phyloP scores from a whole-genome alignment of 495 filamentous ascomycete species.

The Trichoderma reesei region DNA sequence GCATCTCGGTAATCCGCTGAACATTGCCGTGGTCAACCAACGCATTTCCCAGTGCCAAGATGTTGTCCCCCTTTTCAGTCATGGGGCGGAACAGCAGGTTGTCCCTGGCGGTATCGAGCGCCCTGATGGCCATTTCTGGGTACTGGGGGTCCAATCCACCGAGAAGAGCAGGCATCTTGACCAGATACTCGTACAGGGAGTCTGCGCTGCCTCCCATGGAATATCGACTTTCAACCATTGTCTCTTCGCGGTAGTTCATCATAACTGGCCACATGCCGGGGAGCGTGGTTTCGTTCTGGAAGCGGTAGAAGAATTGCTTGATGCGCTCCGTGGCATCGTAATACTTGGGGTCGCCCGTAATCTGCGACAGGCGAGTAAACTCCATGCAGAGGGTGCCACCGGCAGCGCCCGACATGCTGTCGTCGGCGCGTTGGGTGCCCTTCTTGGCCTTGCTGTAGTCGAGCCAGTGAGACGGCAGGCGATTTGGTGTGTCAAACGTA shows the following conservation, averaged over 20 bases:
- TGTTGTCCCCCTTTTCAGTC: constrained; percentile 46
- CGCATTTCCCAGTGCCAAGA: constrained; percentile 48
- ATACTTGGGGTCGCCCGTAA: constrained; percentile 72
- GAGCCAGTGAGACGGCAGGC: constrained; percentile 72
- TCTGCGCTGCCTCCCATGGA: constrained; percentile 66
- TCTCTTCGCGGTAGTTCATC: constrained; percentile 43
- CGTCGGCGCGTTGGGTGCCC: constrained; percentile 43
- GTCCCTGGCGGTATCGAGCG: constrained; percentile 50
- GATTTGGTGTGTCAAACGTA: constrained; percentile 82
- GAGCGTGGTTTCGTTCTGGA: constrained; percentile 55
- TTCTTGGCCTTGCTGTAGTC: constrained; percentile 41
- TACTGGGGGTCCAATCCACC: constrained; percentile 61
- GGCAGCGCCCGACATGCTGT: constrained; percentile 44
- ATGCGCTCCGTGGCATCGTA: constrained; percentile 77
- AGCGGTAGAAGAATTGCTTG: constrained; percentile 58
- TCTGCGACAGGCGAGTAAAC: constrained; percentile 74
- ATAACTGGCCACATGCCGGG: constrained; percentile 75
- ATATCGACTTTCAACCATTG: constrained; percentile 34
- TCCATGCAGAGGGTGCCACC: constrained; percentile 72
- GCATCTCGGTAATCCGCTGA: constrained; percentile 14
- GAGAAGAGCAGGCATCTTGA: constrained; percentile 51
- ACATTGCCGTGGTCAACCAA: constrained; percentile 14
- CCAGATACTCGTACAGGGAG: constrained; percentile 75
- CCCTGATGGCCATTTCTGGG: constrained; percentile 54
- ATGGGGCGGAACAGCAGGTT: constrained; percentile 53